Evolutionary conservation across 2,329 filamentous ascomycete species (phyloP).

Genomic region (Fusarium udum): DNA sequence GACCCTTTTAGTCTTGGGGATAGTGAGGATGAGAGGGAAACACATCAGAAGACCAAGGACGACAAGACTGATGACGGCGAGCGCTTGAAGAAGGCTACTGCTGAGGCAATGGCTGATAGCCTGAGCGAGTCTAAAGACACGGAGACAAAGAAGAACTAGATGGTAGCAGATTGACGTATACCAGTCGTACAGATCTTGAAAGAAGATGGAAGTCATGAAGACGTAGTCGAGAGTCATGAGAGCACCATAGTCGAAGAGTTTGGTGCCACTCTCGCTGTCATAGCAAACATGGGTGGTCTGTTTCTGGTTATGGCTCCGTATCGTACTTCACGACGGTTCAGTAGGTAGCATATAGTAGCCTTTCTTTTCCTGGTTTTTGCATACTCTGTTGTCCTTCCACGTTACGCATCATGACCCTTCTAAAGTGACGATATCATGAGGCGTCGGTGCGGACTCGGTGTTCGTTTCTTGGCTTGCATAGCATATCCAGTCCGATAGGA

Average conservation of each 20-base stretch:
- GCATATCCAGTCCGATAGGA: not conserved
- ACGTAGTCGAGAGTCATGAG: constrained; percentile 1
- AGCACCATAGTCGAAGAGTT: constrained; percentile 15
- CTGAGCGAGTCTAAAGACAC: constrained; percentile 54
- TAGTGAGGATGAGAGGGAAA: constrained; percentile 87
- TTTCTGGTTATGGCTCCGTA: constrained; percentile 22
- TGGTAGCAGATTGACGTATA: not conserved
- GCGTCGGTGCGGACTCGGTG: not conserved
- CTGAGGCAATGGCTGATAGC: constrained; percentile 67
- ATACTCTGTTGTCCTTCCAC: not conserved
- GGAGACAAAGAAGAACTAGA: constrained; percentile 49
- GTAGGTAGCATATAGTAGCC: constrained; percentile 39
- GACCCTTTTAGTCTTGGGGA: constrained; percentile 97
- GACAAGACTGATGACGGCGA: constrained; percentile 67
- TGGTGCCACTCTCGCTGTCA: constrained; percentile 6
- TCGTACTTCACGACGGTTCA: constrained; percentile 16
- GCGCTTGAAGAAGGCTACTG: constrained; percentile 71
- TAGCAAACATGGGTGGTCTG: constrained; percentile 12
- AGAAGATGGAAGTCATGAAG: not conserved
- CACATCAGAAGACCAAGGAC: constrained; percentile 64
- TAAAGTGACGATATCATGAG: not conserved
- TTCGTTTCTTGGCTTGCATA: not conserved
- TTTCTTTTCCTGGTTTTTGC: constrained; percentile 25
- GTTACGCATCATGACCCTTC: not conserved
- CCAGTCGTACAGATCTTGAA: not conserved